Evolutionary conservation across 1,139 yeast genomes (phyloP).

Genomic region (Suhomyces bolitotheri): DNA sequence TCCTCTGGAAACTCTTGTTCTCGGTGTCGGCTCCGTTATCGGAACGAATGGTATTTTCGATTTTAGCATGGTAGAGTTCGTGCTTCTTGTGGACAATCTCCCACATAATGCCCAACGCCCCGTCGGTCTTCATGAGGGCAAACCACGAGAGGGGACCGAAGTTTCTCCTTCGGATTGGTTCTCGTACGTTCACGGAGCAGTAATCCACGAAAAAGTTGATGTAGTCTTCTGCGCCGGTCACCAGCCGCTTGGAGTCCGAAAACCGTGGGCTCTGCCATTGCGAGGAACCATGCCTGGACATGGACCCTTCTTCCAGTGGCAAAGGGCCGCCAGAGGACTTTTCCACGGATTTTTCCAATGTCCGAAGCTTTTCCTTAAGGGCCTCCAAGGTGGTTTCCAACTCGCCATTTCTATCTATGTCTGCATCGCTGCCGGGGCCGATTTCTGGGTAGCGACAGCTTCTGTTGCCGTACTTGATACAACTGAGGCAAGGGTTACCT

Average conservation of each 20-base stretch:
- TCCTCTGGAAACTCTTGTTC: slow-evolving; percentile 9
- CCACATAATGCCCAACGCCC: slow-evolving; percentile 17
- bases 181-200: slow-evolving; percentile 26
- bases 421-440: slow-evolving; percentile 3
- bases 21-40: slow-evolving; percentile 1
- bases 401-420: slow-evolving; percentile 4
- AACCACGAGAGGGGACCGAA: slow-evolving; percentile 43
- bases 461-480: slow-evolving; percentile 35
- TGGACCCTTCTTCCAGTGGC: not conserved
- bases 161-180: slow-evolving; percentile 23
- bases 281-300: not conserved
- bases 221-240: slow-evolving; percentile 24
- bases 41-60: too few relatives aligned
- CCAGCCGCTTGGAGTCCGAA: too few relatives aligned
- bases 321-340: slow-evolving; percentile 3
- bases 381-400: slow-evolving; percentile 8
- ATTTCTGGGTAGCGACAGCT: slow-evolving; percentile 22
- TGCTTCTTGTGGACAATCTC: slow-evolving; percentile 19
- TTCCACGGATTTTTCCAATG: slow-evolving; percentile 15
- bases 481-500: slow-evolving; percentile 43
- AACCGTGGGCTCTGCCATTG: slow-evolving; percentile 2
- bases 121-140: slow-evolving; percentile 31
- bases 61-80: slow-evolving; percentile 6
- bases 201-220: slow-evolving; percentile 38
- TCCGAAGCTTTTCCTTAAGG: slow-evolving; percentile 19